Evolutionary conservation across 257 asterid species (phyloP).

Genomic region (Datura wrightii): DNA sequence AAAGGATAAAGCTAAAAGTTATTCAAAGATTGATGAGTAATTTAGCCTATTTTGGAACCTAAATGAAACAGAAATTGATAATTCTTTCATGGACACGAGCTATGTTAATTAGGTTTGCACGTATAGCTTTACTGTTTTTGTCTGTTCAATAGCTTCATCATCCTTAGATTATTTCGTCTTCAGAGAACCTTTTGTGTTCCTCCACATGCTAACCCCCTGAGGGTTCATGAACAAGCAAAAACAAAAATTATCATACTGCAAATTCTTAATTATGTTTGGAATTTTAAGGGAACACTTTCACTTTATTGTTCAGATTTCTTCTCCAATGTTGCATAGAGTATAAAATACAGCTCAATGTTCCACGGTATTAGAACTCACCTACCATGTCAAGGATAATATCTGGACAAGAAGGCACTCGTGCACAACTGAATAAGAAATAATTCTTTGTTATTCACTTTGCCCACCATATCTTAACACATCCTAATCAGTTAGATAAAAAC

Average conservation of each 20-base stretch:
- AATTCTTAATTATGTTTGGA: neutral
- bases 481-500: neutral
- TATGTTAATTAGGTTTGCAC: neutral
- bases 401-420: conserved; percentile 26
- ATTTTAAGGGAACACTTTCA: neutral
- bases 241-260: conserved; percentile 32
- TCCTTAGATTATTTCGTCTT: conserved; percentile 9
- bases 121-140: neutral
- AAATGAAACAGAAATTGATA: conserved; percentile 1
- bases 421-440: conserved; percentile 20
- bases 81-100: neutral
- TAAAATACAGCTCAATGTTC: neutral
- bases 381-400: conserved; percentile 16
- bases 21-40: neutral
- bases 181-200: conserved; percentile 32
- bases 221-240: conserved; percentile 35
- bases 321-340: neutral
- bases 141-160: neutral
- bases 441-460: neutral
- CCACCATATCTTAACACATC: neutral
- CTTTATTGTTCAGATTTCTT: conserved; percentile 6
- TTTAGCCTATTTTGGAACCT: neutral
- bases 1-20: neutral
- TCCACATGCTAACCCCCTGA: conserved; percentile 42
- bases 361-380: conserved; percentile 29